A percentile compares a stretch with the other conserved stretches of the same genome.
Evolutionary conservation across 495 filamentous ascomycete genomes (phyloP).

Genomic region (Xylaria flabelliformis): DNA sequence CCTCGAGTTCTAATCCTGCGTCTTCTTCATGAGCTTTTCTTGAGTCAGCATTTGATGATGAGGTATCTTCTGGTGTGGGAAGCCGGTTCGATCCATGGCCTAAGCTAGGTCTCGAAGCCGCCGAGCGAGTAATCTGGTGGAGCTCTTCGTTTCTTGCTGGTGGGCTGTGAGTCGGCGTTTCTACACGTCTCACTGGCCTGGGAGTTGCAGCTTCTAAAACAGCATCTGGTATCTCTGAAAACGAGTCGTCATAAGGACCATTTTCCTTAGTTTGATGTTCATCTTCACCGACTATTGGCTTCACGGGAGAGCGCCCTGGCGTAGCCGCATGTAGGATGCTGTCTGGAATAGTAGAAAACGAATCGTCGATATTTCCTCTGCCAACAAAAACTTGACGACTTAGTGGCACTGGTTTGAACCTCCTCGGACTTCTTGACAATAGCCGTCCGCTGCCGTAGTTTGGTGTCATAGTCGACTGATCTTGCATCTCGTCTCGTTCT

Average conservation of each 20-base stretch:
- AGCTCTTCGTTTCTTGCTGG: slow-evolving; percentile 11
- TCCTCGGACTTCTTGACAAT: slow-evolving; percentile 33
- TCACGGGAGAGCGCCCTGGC: slow-evolving; percentile 36
- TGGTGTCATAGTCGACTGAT: slow-evolving; percentile 25
- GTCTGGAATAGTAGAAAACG: slow-evolving; percentile 41
- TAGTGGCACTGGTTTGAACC: slow-evolving; percentile 29
- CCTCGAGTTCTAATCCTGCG: slow-evolving; percentile 21
- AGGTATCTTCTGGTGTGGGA: slow-evolving; percentile 61
- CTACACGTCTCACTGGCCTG: slow-evolving; percentile 32
- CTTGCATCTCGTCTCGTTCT: slow-evolving; percentile 21
- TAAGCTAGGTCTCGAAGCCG: slow-evolving; percentile 37
- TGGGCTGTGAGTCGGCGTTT: background rate
- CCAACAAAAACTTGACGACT: slow-evolving; percentile 37
- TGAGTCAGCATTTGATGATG: slow-evolving; percentile 51
- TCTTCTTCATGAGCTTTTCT: slow-evolving; percentile 34
- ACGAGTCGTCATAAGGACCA: slow-evolving; percentile 56
- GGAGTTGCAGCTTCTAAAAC: slow-evolving; percentile 58
- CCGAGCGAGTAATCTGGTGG: slow-evolving; percentile 17
- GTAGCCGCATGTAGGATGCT: slow-evolving; percentile 40
- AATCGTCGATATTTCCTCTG: slow-evolving; percentile 37
- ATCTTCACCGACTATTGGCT: slow-evolving; percentile 26
- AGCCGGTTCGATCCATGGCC: slow-evolving; percentile 51
- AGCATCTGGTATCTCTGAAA: slow-evolving; percentile 56
- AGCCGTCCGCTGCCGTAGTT: slow-evolving; percentile 24
- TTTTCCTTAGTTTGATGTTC: slow-evolving; percentile 31